Evolutionary conservation across 2,329 filamentous ascomycete genomes (phyloP), one percentile per base, ranked within the genome.

Genomic region (Xylariaceae sp.): DNA sequence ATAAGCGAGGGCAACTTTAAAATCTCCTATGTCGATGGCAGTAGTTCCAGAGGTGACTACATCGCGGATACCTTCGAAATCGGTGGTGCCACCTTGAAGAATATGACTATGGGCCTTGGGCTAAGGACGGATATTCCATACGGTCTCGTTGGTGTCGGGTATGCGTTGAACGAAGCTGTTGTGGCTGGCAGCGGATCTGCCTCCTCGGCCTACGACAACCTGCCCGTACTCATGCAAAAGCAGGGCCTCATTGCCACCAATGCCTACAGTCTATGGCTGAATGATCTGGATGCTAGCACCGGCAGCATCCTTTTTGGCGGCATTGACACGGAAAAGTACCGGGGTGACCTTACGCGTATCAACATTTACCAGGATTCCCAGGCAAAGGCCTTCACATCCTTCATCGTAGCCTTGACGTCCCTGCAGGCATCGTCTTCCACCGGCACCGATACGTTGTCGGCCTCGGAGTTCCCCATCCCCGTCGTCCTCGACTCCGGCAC

Each of bases 281-380:
- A 85, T 62, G 81, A 85, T 51, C 70, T 83, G 9, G 78, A 77
- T 55, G 73, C 89, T 0, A 86, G 80, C 57, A 86, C 81, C 1
- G 90, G 90, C 37, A 88, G 77, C 63, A 87, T 93, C 57, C 77
- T 93, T 1, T 95, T 93, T 63, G 90, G 90, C 40, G 90, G 89
- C n/a, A 85, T 93, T 56, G 89, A 93, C 69, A 89, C 84, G 0
- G 82, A 81, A 56, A 93, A 93, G 69, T 95, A 86, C 73, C 70
- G 78, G 0, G 89, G 89, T 46, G 71, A 82, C 2, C 77, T 93
- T 29, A 78, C 80, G 44, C 82, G 79, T 5, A 77, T 92, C 23
- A 78, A 87, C 16, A 78, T 91, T 57, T 75, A 85, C 64, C 70
- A 78, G 50, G 68, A 74, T 55, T 70, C 76, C 46, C 61, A 70